Evolutionary conservation across 495 filamentous ascomycete species (phyloP).

Genomic region (Xeromyces bisporus): DNA sequence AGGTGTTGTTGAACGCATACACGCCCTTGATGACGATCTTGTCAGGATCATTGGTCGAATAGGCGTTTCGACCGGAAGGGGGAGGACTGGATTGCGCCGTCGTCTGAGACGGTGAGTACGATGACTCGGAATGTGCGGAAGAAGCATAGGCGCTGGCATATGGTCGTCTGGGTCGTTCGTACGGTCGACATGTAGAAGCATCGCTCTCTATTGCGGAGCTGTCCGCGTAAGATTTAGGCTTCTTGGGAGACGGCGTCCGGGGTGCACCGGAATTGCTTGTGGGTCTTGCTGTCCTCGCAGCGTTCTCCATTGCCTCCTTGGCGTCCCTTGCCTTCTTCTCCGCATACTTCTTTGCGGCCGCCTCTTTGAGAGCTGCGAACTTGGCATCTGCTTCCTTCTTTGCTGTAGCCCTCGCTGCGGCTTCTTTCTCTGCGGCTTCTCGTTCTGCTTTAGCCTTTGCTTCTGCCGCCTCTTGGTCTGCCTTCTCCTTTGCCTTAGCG

Average conservation of each 20-base stretch:
- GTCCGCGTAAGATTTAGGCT: conserved; percentile 39
- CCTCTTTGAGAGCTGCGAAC: conserved; percentile 29
- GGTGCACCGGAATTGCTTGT: conserved; percentile 15
- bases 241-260: conserved; percentile 34
- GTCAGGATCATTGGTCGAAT: conserved; percentile 74
- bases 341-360: conserved; percentile 27
- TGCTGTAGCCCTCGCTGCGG: conserved; percentile 26
- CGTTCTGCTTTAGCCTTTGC: conserved; percentile 2
- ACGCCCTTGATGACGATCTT: conserved; percentile 92
- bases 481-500: conserved; percentile 23
- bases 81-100: conserved; percentile 79
- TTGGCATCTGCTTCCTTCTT: conserved; percentile 32
- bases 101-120: conserved; percentile 62
- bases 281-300: conserved; percentile 8
- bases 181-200: conserved; percentile 64
- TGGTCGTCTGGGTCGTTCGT: conserved; percentile 51
- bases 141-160: conserved; percentile 32
- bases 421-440: conserved; percentile 29
- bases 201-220: conserved; percentile 52
- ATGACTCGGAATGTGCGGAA: conserved; percentile 65
- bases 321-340: conserved; percentile 29
- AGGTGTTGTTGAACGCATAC: conserved; percentile 73
- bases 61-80: conserved; percentile 54
- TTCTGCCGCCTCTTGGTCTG: conserved; percentile 19
- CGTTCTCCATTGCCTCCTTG: conserved; percentile 3